phyloP scores from a whole-genome alignment of 495 filamentous ascomycete genomes.

The Aspergillus avenaceus region DNA sequence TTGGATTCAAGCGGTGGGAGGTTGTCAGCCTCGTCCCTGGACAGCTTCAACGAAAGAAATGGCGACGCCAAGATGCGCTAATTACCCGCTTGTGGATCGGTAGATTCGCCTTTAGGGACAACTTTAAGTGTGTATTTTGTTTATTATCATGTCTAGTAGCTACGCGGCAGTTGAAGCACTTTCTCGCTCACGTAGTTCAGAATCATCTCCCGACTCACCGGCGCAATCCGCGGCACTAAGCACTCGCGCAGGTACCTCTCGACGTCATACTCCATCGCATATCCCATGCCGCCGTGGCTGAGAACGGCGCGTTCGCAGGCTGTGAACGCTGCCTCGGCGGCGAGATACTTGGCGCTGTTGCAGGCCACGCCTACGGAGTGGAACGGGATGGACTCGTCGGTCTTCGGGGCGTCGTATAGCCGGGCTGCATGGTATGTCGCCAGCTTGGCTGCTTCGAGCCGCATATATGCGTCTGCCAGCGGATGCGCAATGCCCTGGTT shows the following conservation, averaged over 20 bases:
- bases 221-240: conserved; percentile 70
- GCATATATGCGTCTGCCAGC: conserved; percentile 70
- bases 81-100: too few species aligned
- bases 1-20: too few species aligned
- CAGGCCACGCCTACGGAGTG: conserved; percentile 66
- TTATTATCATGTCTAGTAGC: too few species aligned
- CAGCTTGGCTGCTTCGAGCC: conserved; percentile 73
- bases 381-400: conserved; percentile 52
- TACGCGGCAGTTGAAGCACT: conserved; percentile 52
- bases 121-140: too few species aligned
- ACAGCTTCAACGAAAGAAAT: too few species aligned
- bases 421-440: conserved; percentile 74
- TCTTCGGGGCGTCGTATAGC: conserved; percentile 58
- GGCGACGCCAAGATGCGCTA: too few species aligned
- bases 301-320: conserved; percentile 69
- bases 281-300: conserved; percentile 72
- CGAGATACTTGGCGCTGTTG: conserved; percentile 75
- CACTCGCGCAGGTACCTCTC: conserved; percentile 73
- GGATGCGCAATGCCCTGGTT: conserved; percentile 77
- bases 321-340: conserved; percentile 71
- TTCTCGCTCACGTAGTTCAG: conserved; percentile 76
- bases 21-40: too few species aligned
- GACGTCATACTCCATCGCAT: conserved; percentile 74
- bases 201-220: conserved; percentile 76
- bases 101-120: too few species aligned